Base-by-base conservation (phyloP, 2,329 filamentous ascomycete species). In the Huntiella abstrusa region DNA sequence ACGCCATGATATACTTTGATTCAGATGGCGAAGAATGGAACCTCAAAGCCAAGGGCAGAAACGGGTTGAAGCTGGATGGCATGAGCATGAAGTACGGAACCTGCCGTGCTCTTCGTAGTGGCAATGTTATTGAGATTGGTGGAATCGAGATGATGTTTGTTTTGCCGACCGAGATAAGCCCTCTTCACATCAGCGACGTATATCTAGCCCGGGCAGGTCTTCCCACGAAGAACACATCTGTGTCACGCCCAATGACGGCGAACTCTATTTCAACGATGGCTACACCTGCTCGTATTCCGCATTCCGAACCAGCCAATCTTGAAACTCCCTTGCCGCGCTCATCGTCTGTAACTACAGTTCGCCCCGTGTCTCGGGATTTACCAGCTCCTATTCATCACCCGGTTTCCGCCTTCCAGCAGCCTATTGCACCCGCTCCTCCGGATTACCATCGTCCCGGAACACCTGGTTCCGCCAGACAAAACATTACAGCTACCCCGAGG, bases 131-230 rank as follows among this genome's bases (percentile, higher is more conserved):
- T 49, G 86, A 94, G 57, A 83, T 96, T 57, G 82, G 81, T 55
- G 83, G 83, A 45, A 83, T 91, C 1, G 88, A 98, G 65, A 98
- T 98, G 91, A 88, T 96, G 69, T 98, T 98, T 61, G 84, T 95
- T 41, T 74, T 93, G n/a, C 88, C 91, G 0, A 76, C 75, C 17
- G 79, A 83, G 53, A 68, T 75, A 40, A 68, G 66, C 47, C 73
- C 75, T 17, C 69, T 86, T 19, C 68, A 73, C 41, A 77, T 92
- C 50, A 74, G 82, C 56, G 70, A 70, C 16, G 73, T 65, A 55
- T 86, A 81, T 57, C 70, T 83, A 12, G 73, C 82, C 54, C 76
- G 82, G 40, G 78, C 80, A 32, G 70, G 75, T 19, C 64, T 32
- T 59, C n/a, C 16, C 3, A 36, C 12, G 12, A 33, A 43, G 13